phyloP scores from a whole-genome alignment of 768 basidiomycete genomes.

The Macrolepiota dolichaula region DNA sequence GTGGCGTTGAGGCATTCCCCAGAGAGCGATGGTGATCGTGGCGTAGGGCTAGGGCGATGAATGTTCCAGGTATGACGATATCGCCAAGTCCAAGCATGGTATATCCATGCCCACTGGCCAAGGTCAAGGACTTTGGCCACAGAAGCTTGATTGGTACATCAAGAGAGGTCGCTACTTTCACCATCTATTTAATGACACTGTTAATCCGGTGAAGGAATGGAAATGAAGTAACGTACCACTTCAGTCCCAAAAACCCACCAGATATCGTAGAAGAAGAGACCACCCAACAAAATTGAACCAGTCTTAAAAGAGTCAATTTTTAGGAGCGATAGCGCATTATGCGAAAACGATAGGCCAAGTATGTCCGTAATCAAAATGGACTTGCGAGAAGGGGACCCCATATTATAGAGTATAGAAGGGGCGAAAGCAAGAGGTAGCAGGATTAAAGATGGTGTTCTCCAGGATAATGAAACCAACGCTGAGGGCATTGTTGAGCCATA shows the following conservation, averaged over 20 bases:
- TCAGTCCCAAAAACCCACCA: slow-evolving; percentile 93
- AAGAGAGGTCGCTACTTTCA: slow-evolving; percentile 84
- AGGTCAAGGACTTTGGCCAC: slow-evolving; percentile 67
- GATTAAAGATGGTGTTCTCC: slow-evolving; percentile 54
- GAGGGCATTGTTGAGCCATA: slow-evolving; percentile 14
- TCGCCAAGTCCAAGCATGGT: slow-evolving; percentile 94
- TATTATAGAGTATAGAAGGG: slow-evolving; percentile 64
- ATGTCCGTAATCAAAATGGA: slow-evolving; percentile 78
- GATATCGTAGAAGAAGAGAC: slow-evolving; percentile 90
- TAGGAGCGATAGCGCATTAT: slow-evolving; percentile 75
- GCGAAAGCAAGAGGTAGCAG: slow-evolving; percentile 57
- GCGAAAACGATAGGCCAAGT: slow-evolving; percentile 72
- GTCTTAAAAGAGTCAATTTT: slow-evolving; percentile 89
- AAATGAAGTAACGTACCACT: slow-evolving; percentile 51
- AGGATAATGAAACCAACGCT: slow-evolving; percentile 40
- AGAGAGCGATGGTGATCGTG: slow-evolving; percentile 63
- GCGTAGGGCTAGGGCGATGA: slow-evolving; percentile 83
- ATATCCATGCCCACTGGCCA: slow-evolving; percentile 54
- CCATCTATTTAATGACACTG: slow-evolving; percentile 59
- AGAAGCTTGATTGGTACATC: slow-evolving; percentile 94
- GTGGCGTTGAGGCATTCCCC: slow-evolving; percentile 21
- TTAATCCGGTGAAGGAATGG: background rate
- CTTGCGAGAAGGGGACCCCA: slow-evolving; percentile 40
- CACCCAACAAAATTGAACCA: slow-evolving; percentile 75
- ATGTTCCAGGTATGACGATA: slow-evolving; percentile 61